Conservation (phyloP, 495 filamentous ascomycete genomes). For the Daldinia grandis region DNA sequence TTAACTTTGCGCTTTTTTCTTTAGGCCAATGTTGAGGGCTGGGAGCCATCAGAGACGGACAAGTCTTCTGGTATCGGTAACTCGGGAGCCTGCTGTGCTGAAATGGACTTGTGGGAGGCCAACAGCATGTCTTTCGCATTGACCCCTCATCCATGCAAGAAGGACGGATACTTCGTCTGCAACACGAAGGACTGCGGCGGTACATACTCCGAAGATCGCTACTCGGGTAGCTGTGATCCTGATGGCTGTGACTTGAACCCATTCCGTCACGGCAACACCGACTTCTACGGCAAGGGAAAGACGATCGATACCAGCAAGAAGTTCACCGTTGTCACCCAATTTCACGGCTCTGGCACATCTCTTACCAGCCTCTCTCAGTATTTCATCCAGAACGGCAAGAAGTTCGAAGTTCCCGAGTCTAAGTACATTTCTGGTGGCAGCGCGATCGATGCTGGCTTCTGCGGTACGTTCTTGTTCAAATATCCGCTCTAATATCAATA, state of each 20-base stretch:
- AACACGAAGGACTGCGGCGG: constrained; percentile 56
- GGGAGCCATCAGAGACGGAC: constrained; percentile 63
- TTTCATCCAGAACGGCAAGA: constrained; percentile 69
- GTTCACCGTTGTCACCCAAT: constrained; percentile 76
- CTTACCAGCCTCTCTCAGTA: constrained; percentile 60
- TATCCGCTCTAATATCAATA: not conserved
- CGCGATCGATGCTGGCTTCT: constrained; percentile 43
- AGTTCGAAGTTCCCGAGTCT: constrained; percentile 61
- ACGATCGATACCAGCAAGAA: constrained; percentile 65
- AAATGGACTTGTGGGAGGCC: constrained; percentile 79
- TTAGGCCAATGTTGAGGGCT: constrained; percentile 66
- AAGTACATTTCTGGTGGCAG: constrained; percentile 63
- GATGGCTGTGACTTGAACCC: constrained; percentile 54
- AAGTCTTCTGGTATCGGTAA: constrained; percentile 63
- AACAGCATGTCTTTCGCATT: constrained; percentile 68
- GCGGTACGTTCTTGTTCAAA: constrained; percentile 47
- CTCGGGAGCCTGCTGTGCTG: constrained; percentile 72
- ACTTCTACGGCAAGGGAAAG: constrained; percentile 63
- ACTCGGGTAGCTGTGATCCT: constrained; percentile 64
- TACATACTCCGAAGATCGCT: constrained; percentile 55
- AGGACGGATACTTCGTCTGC: constrained; percentile 55
- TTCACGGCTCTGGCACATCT: constrained; percentile 63
- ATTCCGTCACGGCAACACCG: constrained; percentile 62
- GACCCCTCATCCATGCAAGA: constrained; percentile 72
- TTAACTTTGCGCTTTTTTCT: constrained; percentile 1